phyloP scores from a whole-genome alignment of 148 eudicot species.

The Diospyros kaki region DNA sequence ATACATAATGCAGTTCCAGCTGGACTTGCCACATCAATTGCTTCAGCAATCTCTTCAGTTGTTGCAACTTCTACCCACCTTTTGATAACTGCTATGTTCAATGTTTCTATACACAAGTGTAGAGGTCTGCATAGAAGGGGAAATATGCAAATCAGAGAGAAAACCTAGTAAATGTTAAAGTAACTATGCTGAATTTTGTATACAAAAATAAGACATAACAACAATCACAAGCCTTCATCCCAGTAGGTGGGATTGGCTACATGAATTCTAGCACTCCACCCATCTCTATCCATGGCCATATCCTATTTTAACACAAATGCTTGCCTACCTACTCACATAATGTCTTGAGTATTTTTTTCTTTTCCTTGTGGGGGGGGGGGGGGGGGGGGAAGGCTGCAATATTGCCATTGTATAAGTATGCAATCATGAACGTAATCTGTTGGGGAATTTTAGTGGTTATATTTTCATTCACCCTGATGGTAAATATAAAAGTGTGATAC shows the following conservation, averaged over 20 bases:
- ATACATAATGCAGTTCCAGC: constrained; percentile 82
- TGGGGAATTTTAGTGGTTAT: neutral
- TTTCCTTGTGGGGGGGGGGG: neutral
- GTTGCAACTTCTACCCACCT: constrained; percentile 86
- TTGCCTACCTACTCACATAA: neutral
- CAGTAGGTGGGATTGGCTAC: no score
- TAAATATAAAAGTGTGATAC: no score
- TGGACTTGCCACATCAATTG: constrained; percentile 70
- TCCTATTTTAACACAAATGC: no score
- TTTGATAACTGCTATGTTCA: constrained; percentile 72
- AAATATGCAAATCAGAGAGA: constrained; percentile 3
- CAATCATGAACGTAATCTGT: constrained; percentile 1
- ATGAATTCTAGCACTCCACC: no score
- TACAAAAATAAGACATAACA: neutral
- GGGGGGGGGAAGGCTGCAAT: neutral
- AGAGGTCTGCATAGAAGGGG: constrained; percentile 56
- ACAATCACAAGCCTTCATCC: no score
- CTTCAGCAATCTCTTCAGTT: constrained; percentile 54
- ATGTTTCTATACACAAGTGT: constrained; percentile 70
- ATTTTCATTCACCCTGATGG: neutral
- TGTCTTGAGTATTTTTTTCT: neutral
- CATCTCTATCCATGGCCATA: no score
- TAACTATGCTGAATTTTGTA: neutral
- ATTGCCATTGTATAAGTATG: neutral
- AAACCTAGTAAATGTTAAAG: neutral